Evolutionary conservation across 192 early-diverging fungal species (phyloP), one percentile per base, ranked within the genome.

Genomic region (Mortierella claussenii): DNA sequence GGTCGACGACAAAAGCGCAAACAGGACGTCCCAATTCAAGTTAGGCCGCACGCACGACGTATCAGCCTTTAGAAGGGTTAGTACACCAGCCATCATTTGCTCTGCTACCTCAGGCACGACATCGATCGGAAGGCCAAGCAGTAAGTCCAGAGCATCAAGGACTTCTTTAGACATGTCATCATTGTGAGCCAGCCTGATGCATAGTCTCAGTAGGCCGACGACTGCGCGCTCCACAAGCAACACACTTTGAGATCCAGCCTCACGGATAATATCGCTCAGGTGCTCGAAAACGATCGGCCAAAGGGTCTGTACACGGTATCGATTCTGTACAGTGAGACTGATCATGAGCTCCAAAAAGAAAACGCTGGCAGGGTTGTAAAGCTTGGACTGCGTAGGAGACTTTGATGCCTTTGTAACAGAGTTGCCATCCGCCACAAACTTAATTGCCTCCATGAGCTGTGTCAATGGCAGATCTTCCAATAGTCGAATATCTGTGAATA

Each of bases 261-360:
- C 81, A n/a, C 83, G 81, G 20, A 98, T 60, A 52, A 97, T 91
- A 21, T 81, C 83, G 61, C 85, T 85, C 47, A 97, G 81, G 33
- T 95, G 88, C 45, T 83, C 78, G 52, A 88, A 89, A 3, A 94
- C 83, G 24, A 84, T 80, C 17, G 90, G 85, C 87, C 88, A 89
- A 15, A 89, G 60, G 4, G 65, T 48, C 18, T 86, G 63, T 23
- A 95, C 87, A 6, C 93, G 80, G 66, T 94, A 90, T 1, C 89
- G 81, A 76, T 95, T 95, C 45, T 91, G 90, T 4, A 94, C 81
- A 18, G 89, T 83, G 62, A 95, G 83, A 33, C 82, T 88, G 53
- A 93, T 84, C 69, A 94, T 82, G 4, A 94, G 79, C 55, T 95
- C 92, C 30, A 94, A 65, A 56, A 92, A 91, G 62, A 94, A 91